Conservation (phyloP, 768 basidiomycete genomes). For the Lentinula edodes region DNA sequence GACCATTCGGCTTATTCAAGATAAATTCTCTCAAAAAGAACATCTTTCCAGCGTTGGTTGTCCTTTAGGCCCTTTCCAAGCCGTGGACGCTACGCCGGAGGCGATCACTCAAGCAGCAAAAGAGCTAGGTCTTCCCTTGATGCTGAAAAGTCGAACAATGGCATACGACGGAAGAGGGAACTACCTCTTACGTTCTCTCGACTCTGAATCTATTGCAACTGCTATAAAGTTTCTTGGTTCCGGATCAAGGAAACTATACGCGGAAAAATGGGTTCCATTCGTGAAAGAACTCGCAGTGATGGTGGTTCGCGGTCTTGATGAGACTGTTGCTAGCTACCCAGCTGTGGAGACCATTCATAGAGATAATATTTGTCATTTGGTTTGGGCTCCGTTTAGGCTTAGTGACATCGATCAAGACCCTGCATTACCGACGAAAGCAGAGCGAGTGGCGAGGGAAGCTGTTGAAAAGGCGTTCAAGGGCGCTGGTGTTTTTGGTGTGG, state of each 20-base stretch:
- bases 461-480: slow-evolving; percentile 67
- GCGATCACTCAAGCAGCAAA: slow-evolving; percentile 48
- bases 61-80: slow-evolving; percentile 58
- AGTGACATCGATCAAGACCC: slow-evolving; percentile 18
- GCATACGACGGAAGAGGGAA: slow-evolving; percentile 98
- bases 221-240: slow-evolving; percentile 33
- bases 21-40: slow-evolving; percentile 69
- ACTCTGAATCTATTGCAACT: slow-evolving; percentile 26
- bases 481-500: slow-evolving; percentile 95
- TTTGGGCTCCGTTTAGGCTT: slow-evolving; percentile 80
- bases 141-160: slow-evolving; percentile 93
- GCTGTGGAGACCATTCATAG: slow-evolving; percentile 94
- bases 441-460: slow-evolving; percentile 72
- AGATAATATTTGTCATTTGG: slow-evolving; percentile 89
- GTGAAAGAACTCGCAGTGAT: slow-evolving; percentile 91
- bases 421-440: slow-evolving; percentile 53
- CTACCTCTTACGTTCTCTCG: slow-evolving; percentile 58
- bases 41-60: slow-evolving; percentile 61
- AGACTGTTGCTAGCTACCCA: slow-evolving; percentile 80
- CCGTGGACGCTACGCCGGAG: slow-evolving; percentile 48
- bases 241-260: slow-evolving; percentile 78
- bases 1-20: slow-evolving; percentile 87
- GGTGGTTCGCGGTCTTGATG: slow-evolving; percentile 79
- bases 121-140: slow-evolving; percentile 76
- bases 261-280: slow-evolving; percentile 92